Evolutionary conservation across 192 early-diverging fungal genomes (phyloP).

Genomic region (Backusella australiensis): DNA sequence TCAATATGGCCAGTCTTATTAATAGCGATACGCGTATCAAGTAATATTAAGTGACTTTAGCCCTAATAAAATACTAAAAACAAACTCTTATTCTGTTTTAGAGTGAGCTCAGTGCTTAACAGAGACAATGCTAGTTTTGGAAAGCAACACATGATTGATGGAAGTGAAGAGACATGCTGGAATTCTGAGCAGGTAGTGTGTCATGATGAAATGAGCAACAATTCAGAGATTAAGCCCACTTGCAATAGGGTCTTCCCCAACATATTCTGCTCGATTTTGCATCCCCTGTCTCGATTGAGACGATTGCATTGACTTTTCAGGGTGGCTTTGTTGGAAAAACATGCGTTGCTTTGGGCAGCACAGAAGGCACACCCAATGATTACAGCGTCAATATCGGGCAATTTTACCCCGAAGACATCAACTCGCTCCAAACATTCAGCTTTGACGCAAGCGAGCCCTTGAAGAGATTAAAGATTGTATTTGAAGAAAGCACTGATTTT

Average conservation of each 20-base stretch:
- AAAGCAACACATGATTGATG: conserved; percentile 81
- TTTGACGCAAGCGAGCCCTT: conserved; percentile 14
- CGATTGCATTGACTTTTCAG: conserved; percentile 72
- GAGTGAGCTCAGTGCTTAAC: conserved; percentile 88
- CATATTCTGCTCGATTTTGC: conserved; percentile 70
- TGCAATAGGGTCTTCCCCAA: conserved; percentile 68
- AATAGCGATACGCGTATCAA: conserved; percentile 40
- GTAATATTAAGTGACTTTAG: conserved; percentile 6
- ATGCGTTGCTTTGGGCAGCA: conserved; percentile 51
- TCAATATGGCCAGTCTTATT: conserved; percentile 35
- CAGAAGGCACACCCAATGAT: conserved; percentile 29
- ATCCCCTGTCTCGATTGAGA: conserved; percentile 35
- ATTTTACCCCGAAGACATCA: conserved; percentile 77
- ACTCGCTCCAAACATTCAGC: conserved; percentile 54
- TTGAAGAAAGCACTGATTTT: conserved; percentile 79
- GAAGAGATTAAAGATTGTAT: conserved; percentile 60
- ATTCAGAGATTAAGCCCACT: not conserved
- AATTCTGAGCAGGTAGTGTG: conserved; percentile 77
- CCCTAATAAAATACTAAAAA: not conserved
- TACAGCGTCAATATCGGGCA: conserved; percentile 39
- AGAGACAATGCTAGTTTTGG: conserved; percentile 73
- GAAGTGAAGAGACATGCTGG: conserved; percentile 87
- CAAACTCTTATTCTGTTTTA: conserved; percentile 28
- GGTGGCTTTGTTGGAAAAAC: conserved; percentile 85
- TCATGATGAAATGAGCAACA: not conserved